Percentiles rank a stretch among this genome's conserved stretches.
These are phyloP conservation scores for Halophytophthora polymorphica DNA, from an alignment of 352 stramenopile genomes.

Conservation along the genomic window DNA sequence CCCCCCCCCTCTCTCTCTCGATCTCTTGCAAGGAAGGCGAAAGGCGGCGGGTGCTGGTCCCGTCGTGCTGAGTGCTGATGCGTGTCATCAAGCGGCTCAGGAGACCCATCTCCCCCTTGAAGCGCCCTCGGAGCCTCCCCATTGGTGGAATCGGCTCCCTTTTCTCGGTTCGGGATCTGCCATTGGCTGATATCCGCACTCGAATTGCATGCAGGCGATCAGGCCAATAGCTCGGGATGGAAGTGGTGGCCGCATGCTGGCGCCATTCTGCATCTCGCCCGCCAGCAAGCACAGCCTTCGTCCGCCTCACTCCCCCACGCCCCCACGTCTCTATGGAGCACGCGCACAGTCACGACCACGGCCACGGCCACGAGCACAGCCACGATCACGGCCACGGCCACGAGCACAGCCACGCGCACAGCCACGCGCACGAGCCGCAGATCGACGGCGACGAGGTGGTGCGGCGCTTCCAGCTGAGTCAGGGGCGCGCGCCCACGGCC, in stretches of 20 bases:
- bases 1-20: too few relatives aligned
- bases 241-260: conserved; percentile 1
- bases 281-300: not conserved
- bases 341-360: conserved; percentile 21
- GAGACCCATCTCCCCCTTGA: too few relatives aligned
- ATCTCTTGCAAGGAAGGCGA: not conserved
- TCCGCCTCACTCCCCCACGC: not conserved
- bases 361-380: conserved; percentile 31
- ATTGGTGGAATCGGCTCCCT: too few relatives aligned
- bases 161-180: too few relatives aligned
- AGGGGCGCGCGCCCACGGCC: conserved; percentile 59
- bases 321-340: conserved; percentile 28
- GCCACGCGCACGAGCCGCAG: conserved; percentile 21
- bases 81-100: too few relatives aligned
- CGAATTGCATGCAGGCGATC: too few relatives aligned
- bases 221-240: too few relatives aligned
- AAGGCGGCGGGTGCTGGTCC: not conserved
- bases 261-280: conserved; percentile 12
- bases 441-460: conserved; percentile 69
- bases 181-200: too few relatives aligned
- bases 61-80: too few relatives aligned
- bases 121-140: too few relatives aligned
- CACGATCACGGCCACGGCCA: conserved; percentile 38
- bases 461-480: conserved; percentile 56
- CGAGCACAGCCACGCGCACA: conserved; percentile 22